These are phyloP conservation scores for Salvia hispanica DNA, from an alignment of 257 asterid species.

Conservation along the genomic window DNA sequence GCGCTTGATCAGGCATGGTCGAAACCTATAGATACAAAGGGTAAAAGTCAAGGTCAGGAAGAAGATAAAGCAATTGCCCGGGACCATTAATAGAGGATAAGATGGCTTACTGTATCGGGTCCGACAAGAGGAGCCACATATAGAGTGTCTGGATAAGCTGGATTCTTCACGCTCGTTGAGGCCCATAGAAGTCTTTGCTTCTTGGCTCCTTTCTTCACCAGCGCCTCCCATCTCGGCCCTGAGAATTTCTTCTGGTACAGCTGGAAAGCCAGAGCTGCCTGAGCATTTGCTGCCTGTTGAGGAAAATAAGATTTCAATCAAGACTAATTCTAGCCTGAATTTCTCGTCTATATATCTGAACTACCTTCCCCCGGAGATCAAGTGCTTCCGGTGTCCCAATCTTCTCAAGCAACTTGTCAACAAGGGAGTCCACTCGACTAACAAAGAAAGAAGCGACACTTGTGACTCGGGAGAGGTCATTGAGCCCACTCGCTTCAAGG, in stretches of 20 bases:
- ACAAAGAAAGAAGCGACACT: constrained; percentile 98
- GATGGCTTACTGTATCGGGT: constrained; percentile 84
- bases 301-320: constrained; percentile 9
- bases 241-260: constrained; percentile 96
- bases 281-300: constrained; percentile 96
- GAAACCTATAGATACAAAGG: constrained; percentile 57
- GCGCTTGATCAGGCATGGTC: constrained; percentile 99
- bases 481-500: constrained; percentile 95
- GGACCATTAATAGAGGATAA: constrained; percentile 36
- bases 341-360: not conserved
- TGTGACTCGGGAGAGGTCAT: constrained; percentile 88
- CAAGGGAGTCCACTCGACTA: constrained; percentile 94
- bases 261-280: constrained; percentile 92
- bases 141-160: constrained; percentile 92
- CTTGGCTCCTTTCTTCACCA: constrained; percentile 99
- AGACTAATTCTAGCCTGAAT: constrained; percentile 8
- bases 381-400: constrained; percentile 95
- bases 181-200: constrained; percentile 99
- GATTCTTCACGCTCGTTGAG: constrained; percentile 98
- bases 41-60: not conserved
- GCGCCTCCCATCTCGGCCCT: constrained; percentile 98
- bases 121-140: constrained; percentile 99
- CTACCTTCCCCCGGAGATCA: constrained; percentile 96
- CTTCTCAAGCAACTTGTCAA: constrained; percentile 96
- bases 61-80: not conserved